phyloP scores from a whole-genome alignment of 805 yeast genomes.

The Cyberlindnera nakhonratchasimensis region DNA sequence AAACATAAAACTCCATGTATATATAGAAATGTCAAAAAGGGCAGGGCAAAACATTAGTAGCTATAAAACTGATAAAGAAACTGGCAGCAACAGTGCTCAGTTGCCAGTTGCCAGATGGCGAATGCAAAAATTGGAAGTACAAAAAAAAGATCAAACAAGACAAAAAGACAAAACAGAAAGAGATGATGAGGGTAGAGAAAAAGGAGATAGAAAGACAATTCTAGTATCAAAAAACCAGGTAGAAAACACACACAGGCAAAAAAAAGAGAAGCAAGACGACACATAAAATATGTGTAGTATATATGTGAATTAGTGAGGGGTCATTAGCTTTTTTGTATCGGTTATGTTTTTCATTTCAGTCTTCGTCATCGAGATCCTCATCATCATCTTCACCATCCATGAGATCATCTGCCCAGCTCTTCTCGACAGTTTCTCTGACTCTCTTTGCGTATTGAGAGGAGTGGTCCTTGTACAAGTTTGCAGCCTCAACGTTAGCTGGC shows the following conservation, averaged over 20 bases:
- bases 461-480: constrained; percentile 91
- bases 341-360: neutral
- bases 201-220: neutral
- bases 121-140: neutral
- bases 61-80: neutral
- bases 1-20: neutral
- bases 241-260: too few species aligned
- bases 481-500: constrained; percentile 98
- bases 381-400: constrained; percentile 51
- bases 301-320: neutral
- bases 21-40: neutral
- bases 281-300: too few species aligned
- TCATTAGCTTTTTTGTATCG: neutral
- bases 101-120: too few species aligned
- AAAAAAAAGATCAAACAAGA: neutral
- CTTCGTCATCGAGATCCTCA: constrained; percentile 33
- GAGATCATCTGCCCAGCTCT: constrained; percentile 85
- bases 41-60: neutral
- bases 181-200: neutral
- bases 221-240: too few species aligned
- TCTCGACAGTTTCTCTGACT: constrained; percentile 93
- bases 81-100: too few species aligned
- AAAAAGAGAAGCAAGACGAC: neutral
- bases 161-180: neutral
- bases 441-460: constrained; percentile 87